Conservation (phyloP, 2,329 filamentous ascomycete species). For the Drechslerella dactyloides region DNA sequence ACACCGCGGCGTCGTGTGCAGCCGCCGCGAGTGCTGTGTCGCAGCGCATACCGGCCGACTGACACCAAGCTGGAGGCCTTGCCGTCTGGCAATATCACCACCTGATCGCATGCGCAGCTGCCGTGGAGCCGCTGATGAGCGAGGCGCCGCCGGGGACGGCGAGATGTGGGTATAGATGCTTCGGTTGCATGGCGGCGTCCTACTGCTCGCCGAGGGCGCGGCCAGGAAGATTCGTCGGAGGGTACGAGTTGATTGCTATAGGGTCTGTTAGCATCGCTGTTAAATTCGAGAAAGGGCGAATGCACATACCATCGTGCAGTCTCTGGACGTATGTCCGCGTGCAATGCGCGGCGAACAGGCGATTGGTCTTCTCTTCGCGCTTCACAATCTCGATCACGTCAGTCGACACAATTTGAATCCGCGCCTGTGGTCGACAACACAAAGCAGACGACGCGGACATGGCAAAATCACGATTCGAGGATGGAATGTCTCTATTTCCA, state of each 20-base stretch:
- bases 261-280: background rate
- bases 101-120: background rate
- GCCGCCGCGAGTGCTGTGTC: background rate
- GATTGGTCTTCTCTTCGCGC: background rate
- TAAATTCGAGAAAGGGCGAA: background rate
- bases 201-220: background rate
- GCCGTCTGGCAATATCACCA: too few relatives aligned
- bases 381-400: background rate
- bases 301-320: constrained; percentile 15
- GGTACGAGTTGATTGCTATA: constrained; percentile 11
- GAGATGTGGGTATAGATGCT: constrained; percentile 1
- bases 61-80: too few relatives aligned
- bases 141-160: background rate
- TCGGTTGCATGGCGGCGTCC: background rate
- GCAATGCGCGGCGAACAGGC: background rate
- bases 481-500: too few relatives aligned
- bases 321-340: background rate
- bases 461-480: too few relatives aligned
- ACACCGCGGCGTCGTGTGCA: constrained; percentile 8
- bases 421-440: constrained; percentile 11
- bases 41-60: background rate
- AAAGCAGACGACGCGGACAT: too few relatives aligned
- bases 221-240: constrained; percentile 22
- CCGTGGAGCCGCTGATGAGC: background rate
- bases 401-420: background rate